Evolutionary conservation across 73 alveolate genomes (phyloP).

Genomic region (Blepharisma stoltei): DNA sequence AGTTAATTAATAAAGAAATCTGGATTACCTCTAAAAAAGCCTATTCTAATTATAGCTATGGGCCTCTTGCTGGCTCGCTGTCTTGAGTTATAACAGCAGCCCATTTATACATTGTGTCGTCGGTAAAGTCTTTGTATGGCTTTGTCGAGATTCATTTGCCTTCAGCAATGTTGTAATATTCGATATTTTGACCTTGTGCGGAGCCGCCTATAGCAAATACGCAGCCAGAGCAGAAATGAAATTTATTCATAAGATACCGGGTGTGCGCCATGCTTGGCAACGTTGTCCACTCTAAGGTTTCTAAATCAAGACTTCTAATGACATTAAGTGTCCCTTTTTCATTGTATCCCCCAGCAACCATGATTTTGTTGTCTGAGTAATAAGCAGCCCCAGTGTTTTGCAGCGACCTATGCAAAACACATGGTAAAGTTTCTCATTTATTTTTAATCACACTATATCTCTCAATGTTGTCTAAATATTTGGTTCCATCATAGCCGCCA

Average conservation of each 20-base stretch:
- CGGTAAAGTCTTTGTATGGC: slow-evolving; percentile 14
- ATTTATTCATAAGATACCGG: slow-evolving; percentile 62
- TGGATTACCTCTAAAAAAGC: too few relatives aligned
- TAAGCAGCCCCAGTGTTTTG: slow-evolving; percentile 64
- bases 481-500: slow-evolving; percentile 73
- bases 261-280: slow-evolving; percentile 62
- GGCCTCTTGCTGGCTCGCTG: neutral
- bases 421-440: slow-evolving; percentile 44
- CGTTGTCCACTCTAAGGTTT: slow-evolving; percentile 57
- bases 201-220: slow-evolving; percentile 70
- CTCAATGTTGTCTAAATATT: slow-evolving; percentile 63
- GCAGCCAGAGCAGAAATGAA: slow-evolving; percentile 43
- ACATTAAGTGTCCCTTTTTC: slow-evolving; percentile 64
- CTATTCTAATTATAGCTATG: too few relatives aligned
- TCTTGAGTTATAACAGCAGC: slow-evolving; percentile 24
- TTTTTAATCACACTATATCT: slow-evolving; percentile 42
- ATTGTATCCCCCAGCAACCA: slow-evolving; percentile 71
- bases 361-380: slow-evolving; percentile 47
- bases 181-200: slow-evolving; percentile 24
- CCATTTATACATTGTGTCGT: slow-evolving; percentile 29
- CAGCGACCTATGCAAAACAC: slow-evolving; percentile 48
- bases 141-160: slow-evolving; percentile 11
- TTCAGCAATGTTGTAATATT: slow-evolving; percentile 3
- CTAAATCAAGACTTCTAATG: slow-evolving; percentile 48
- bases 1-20: too few relatives aligned